Evolutionary conservation across 768 basidiomycete species (phyloP).

Genomic region (Gymnopilus junonius): DNA sequence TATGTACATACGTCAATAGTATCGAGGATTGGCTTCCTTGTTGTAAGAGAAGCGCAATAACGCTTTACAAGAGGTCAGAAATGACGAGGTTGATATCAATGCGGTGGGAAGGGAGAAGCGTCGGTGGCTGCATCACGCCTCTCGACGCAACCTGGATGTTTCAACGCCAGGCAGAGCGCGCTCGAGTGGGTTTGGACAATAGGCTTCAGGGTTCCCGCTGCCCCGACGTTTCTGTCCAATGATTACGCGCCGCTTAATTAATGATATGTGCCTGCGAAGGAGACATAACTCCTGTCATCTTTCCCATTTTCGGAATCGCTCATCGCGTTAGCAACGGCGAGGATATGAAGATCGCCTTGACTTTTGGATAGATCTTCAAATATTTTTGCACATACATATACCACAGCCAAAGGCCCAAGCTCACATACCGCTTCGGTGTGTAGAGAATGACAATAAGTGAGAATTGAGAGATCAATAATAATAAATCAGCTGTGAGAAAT

Average conservation of each 20-base stretch:
- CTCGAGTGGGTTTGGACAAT: background rate
- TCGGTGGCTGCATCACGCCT: background rate
- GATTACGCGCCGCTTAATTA: background rate
- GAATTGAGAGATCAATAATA: constrained; percentile 1
- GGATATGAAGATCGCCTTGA: background rate
- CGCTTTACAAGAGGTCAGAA: background rate
- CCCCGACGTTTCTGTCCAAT: background rate
- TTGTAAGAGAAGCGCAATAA: background rate
- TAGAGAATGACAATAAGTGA: constrained; percentile 1
- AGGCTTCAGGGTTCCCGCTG: background rate
- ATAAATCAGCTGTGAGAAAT: constrained; percentile 1
- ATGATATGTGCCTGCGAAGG: background rate
- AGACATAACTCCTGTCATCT: background rate
- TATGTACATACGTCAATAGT: background rate
- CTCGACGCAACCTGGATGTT: background rate
- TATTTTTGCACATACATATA: background rate
- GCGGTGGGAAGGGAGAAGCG: background rate
- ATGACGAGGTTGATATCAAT: background rate
- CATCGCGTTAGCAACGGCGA: constrained; percentile 1
- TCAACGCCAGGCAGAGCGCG: background rate
- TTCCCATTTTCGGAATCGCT: constrained; percentile 1
- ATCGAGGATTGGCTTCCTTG: background rate
- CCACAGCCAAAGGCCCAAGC: background rate
- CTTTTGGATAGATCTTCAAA: background rate
- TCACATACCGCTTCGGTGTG: background rate